Percentiles rank a stretch among this genome's conserved stretches.
phyloP scores from a whole-genome alignment of 331 rosid genomes.

The Quercus tomentella region DNA sequence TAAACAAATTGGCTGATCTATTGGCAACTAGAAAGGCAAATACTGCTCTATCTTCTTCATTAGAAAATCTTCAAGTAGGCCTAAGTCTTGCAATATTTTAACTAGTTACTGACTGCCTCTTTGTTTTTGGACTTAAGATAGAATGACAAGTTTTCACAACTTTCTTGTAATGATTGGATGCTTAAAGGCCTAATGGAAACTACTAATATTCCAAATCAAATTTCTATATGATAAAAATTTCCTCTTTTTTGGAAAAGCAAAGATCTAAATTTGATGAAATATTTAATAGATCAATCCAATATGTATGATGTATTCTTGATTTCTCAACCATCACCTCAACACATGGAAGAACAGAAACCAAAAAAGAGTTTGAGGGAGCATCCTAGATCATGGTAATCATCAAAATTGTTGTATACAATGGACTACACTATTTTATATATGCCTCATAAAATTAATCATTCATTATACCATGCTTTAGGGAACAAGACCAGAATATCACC shows the following conservation, averaged over 20 bases:
- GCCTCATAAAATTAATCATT: constrained; percentile 5
- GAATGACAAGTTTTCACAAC: background rate
- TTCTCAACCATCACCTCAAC: background rate
- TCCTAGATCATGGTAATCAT: background rate
- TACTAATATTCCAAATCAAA: background rate
- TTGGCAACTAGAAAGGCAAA: background rate
- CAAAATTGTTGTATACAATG: no score
- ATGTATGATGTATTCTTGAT: background rate
- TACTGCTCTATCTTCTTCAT: background rate
- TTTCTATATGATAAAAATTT: background rate
- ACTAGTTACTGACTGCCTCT: background rate
- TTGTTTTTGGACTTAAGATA: background rate
- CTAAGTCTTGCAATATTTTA: background rate
- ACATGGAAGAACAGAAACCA: background rate
- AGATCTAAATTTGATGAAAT: background rate
- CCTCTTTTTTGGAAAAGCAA: background rate
- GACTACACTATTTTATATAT: background rate
- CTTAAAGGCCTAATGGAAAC: background rate
- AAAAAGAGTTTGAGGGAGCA: background rate
- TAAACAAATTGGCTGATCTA: background rate
- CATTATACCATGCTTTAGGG: background rate
- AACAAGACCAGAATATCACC: background rate
- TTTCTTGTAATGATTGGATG: background rate
- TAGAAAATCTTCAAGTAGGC: background rate
- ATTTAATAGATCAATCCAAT: background rate